phyloP scores from a whole-genome alignment of 805 yeast genomes.

The Candida succiphila region DNA sequence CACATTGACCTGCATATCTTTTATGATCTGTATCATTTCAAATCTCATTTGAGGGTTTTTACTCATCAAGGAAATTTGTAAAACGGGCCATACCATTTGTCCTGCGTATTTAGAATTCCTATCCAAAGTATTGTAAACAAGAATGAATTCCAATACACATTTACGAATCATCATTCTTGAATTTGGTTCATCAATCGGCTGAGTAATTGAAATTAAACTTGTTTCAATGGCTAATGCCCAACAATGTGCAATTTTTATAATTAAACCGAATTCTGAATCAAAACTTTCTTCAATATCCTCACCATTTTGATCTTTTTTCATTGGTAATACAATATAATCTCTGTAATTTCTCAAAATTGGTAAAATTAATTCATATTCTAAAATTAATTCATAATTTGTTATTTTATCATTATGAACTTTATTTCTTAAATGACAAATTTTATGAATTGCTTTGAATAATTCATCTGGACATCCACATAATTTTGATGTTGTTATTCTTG shows the following conservation, averaged over 20 bases:
- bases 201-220: constrained; percentile 19
- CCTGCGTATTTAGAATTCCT: constrained; percentile 27
- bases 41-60: constrained; percentile 19
- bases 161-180: constrained; percentile 15
- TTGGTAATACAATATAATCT: constrained; percentile 19
- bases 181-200: constrained; percentile 15
- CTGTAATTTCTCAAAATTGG: constrained; percentile 20
- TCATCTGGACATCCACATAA: constrained; percentile 35
- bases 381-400: constrained; percentile 2
- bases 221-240: constrained; percentile 29
- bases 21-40: constrained; percentile 18
- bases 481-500: constrained; percentile 19
- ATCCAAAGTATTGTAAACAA: constrained; percentile 29
- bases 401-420: constrained; percentile 6
- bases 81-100: constrained; percentile 45
- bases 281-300: background rate
- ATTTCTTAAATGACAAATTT: constrained; percentile 20
- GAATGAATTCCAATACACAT: constrained; percentile 29
- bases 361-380: constrained; percentile 17
- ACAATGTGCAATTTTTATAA: constrained; percentile 29
- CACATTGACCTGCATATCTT: constrained; percentile 23
- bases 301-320: background rate
- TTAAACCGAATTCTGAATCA: constrained; percentile 11
- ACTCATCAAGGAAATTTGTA: constrained; percentile 33
- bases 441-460: constrained; percentile 25